These are phyloP conservation scores for Ilex asprella DNA, from an alignment of 257 asterid genomes.

Conservation along the genomic window DNA sequence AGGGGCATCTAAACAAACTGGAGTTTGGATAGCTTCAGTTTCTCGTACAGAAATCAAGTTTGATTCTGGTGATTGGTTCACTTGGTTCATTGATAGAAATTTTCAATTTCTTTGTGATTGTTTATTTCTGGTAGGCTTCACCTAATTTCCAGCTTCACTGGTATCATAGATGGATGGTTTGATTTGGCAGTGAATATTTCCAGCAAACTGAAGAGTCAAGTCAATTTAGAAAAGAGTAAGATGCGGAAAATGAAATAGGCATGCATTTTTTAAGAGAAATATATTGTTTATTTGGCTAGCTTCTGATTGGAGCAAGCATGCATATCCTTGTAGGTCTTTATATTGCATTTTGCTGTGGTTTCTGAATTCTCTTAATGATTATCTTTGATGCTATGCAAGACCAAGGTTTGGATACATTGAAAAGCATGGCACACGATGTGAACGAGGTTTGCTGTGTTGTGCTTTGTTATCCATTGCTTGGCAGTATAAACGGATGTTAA, in stretches of 20 bases:
- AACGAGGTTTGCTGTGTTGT: constrained; percentile 49
- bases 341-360: no score
- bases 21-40: constrained; percentile 48
- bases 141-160: background rate
- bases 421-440: constrained; percentile 85
- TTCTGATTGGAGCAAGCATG: background rate
- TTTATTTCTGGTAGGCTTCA: background rate
- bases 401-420: constrained; percentile 69
- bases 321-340: no score
- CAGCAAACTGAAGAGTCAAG: constrained; percentile 60
- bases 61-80: constrained; percentile 44
- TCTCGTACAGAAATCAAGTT: constrained; percentile 55
- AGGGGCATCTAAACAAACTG: constrained; percentile 23
- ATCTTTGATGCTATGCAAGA: constrained; percentile 37
- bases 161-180: constrained; percentile 42
- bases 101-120: background rate
- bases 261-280: constrained; percentile 28
- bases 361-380: background rate
- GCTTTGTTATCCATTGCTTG: background rate
- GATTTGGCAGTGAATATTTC: constrained; percentile 36
- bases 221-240: constrained; percentile 67
- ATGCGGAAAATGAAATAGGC: constrained; percentile 92
- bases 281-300: background rate
- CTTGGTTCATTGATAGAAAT: no score
- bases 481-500: background rate